phyloP scores from a whole-genome alignment of 768 basidiomycete genomes.

The Myochromella boudieri region DNA sequence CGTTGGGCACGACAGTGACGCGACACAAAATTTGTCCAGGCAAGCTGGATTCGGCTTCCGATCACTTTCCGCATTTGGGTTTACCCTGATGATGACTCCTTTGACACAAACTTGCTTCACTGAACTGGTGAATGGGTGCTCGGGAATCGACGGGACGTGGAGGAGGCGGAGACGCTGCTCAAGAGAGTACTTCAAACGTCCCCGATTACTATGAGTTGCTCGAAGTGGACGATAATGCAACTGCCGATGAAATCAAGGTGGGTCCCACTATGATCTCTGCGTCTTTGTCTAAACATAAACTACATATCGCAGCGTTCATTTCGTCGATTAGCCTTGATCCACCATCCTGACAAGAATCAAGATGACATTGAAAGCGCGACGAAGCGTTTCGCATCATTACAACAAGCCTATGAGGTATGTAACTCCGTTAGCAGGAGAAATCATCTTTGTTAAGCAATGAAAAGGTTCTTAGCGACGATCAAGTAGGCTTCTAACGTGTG shows the following conservation, averaged over 20 bases:
- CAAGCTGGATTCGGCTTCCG: slow-evolving; percentile 8
- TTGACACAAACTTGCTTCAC: background rate
- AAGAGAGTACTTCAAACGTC: slow-evolving; percentile 19
- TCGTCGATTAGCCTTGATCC: slow-evolving; percentile 77
- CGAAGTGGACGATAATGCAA: slow-evolving; percentile 79
- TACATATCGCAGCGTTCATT: slow-evolving; percentile 64
- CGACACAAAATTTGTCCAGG: slow-evolving; percentile 16
- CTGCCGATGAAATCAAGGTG: slow-evolving; percentile 88
- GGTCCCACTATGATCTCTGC: slow-evolving; percentile 1
- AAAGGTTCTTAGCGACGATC: slow-evolving; percentile 91
- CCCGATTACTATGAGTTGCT: slow-evolving; percentile 84
- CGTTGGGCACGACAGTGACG: background rate
- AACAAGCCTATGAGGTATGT: slow-evolving; percentile 93
- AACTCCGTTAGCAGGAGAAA: too few relatives aligned
- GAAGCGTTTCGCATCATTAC: slow-evolving; percentile 80
- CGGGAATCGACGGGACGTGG: slow-evolving; percentile 55
- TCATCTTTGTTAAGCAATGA: too few relatives aligned
- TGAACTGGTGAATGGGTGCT: slow-evolving; percentile 76
- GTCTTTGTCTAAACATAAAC: background rate
- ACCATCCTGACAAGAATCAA: slow-evolving; percentile 88
- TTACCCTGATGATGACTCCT: background rate
- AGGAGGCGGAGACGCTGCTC: slow-evolving; percentile 10
- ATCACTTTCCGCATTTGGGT: slow-evolving; percentile 16
- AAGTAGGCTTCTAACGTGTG: slow-evolving; percentile 51
- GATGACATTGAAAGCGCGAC: slow-evolving; percentile 85